Conservation (phyloP, 192 early-diverging fungal species). For the Coemansia nantahalensis region DNA sequence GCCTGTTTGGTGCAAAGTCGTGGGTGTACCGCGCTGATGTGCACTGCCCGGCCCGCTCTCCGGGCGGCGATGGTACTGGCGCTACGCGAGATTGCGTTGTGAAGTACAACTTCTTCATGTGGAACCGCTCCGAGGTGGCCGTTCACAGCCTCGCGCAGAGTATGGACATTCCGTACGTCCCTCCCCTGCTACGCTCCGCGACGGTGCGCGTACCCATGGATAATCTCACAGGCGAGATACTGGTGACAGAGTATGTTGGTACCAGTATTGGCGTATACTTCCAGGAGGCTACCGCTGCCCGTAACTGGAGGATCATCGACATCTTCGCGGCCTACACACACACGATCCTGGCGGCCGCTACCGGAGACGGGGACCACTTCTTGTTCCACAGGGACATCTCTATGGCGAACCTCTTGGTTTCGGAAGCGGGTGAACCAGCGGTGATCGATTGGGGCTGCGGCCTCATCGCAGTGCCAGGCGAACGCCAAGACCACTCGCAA, state of each 20-base stretch:
- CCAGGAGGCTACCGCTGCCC: not conserved
- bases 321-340: constrained; percentile 12
- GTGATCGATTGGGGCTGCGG: constrained; percentile 11
- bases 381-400: constrained; percentile 8
- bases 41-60: too few relatives aligned
- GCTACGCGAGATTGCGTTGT: not conserved
- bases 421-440: not conserved
- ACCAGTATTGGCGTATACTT: not conserved
- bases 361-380: not conserved
- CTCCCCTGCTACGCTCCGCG: not conserved
- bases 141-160: not conserved
- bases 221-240: not conserved
- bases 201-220: not conserved
- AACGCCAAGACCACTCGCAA: not conserved
- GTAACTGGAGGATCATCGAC: not conserved
- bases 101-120: not conserved
- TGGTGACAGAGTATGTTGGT: not conserved
- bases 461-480: not conserved
- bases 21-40: not conserved
- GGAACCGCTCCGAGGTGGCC: not conserved
- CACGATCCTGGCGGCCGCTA: constrained; percentile 4
- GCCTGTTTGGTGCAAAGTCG: not conserved
- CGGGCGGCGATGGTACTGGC: too few relatives aligned
- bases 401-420: constrained; percentile 8
- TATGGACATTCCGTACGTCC: not conserved